These are phyloP conservation scores for Metschnikowia baotianmanensis DNA, from an alignment of 805 yeast genomes.

Conservation along the genomic window DNA sequence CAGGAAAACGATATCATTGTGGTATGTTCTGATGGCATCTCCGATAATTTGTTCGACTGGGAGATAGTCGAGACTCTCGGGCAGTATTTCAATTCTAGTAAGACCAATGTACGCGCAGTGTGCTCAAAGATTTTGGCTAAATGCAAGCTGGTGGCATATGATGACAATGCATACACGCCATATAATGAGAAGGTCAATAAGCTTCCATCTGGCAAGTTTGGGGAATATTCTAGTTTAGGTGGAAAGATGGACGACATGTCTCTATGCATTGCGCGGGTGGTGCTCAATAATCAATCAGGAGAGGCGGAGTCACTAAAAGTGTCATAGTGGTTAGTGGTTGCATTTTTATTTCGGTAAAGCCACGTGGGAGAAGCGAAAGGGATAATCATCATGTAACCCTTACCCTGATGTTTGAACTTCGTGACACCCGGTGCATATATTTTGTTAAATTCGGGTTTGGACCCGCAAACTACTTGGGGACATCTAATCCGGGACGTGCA, in stretches of 20 bases:
- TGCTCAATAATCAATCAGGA: no score
- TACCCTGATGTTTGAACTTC: no score
- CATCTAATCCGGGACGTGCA: no score
- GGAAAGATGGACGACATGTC: conserved; percentile 58
- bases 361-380: no score
- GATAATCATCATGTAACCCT: no score
- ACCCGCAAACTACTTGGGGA: no score
- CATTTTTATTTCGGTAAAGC: no score
- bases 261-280: conserved; percentile 47
- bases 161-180: conserved; percentile 52
- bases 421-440: no score
- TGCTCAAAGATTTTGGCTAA: conserved; percentile 40
- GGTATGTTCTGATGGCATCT: conserved; percentile 52
- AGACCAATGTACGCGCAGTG: conserved; percentile 35
- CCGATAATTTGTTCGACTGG: conserved; percentile 50
- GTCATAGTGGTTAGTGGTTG: no score
- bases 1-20: conserved; percentile 43
- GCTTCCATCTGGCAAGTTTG: conserved; percentile 32
- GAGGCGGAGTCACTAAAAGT: no score
- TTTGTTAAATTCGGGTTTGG: no score
- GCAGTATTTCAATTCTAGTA: conserved; percentile 26
- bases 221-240: conserved; percentile 40
- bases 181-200: conserved; percentile 50
- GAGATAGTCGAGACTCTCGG: conserved; percentile 43
- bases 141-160: conserved; percentile 51